Evolutionary conservation across 345 rosid species (phyloP), one percentile per base, ranked within the genome.

Genomic region (Aquilaria yunnanensis): DNA sequence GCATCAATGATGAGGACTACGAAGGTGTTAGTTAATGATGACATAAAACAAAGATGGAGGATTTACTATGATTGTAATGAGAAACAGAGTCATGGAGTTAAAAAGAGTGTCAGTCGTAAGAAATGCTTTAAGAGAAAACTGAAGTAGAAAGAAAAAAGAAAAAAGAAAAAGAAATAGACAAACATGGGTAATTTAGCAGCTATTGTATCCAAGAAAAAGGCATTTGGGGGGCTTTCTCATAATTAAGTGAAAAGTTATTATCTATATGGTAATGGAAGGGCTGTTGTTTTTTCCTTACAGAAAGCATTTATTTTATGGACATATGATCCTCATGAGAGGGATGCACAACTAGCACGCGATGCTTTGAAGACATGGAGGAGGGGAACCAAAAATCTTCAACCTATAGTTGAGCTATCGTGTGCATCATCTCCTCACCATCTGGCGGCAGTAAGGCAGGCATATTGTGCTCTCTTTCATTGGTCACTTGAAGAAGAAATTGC

Each of bases 401-500:
- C 81, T 41, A 72, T 94, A 6, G 75, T 88, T 9, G 99, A 90
- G 90, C 83, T 90, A 65, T 78, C 96, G 3, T 88, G 96, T 30
- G 78, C 96, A 14, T 66, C 88, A 6, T 80, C 95, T 58, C 95
- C 97, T 37, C 48, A 70, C 67, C 96, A 94, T 78, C 77, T 94
- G 50, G 70, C 77, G 37, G 81, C 77, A 37, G 96, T 90, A 50
- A 90, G 97, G 74, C 74, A 78, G 80, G 78, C 83, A 54, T 94
- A 94, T 59, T 86, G 90, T 72, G 63, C 82, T 71, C 86, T 80
- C 43, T 88, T 75, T 48, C 66, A 84, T 37, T 54, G 64, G 61
- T 90, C 99, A 0, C 73, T 94, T 1, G 99, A 94, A 77, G 99
- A 94, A 77, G 84, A 85, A 60, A 85, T 94, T 61, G 68, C 60